Evolutionary conservation across 2,329 filamentous ascomycete genomes (phyloP).

Genomic region (Phialophora expanda): DNA sequence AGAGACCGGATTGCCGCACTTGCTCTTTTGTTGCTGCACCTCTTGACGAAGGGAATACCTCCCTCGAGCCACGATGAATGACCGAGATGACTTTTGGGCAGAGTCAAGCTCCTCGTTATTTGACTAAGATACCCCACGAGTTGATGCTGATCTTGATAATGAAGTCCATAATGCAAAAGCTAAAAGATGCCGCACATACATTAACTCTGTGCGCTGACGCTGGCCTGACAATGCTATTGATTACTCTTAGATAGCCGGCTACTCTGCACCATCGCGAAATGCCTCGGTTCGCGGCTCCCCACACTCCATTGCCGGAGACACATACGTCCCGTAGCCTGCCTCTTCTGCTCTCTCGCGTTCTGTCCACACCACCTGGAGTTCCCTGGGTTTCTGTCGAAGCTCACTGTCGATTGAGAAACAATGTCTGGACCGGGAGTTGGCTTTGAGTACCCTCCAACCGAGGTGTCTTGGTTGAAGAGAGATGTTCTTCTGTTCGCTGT

Average conservation of each 20-base stretch:
- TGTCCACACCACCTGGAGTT: conserved; percentile 9
- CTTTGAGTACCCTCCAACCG: conserved; percentile 76
- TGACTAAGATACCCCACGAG: conserved; percentile 56
- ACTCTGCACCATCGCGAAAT: neutral
- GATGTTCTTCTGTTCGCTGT: conserved; percentile 89
- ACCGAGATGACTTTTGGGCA: conserved; percentile 35
- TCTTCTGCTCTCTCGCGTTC: neutral
- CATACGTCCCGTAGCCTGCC: neutral
- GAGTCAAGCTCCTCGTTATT: conserved; percentile 55
- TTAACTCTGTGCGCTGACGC: neutral
- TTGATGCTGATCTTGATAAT: conserved; percentile 54
- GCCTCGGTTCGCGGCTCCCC: conserved; percentile 7
- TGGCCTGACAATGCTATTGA: neutral
- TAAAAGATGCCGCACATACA: neutral
- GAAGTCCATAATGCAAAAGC: conserved; percentile 28
- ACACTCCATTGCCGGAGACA: neutral
- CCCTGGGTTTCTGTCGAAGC: neutral
- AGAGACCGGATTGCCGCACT: conserved; percentile 28
- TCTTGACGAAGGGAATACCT: neutral
- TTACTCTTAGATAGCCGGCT: neutral
- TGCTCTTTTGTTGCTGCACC: neutral
- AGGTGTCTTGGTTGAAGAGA: conserved; percentile 84
- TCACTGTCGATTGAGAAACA: conserved; percentile 22
- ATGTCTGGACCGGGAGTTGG: conserved; percentile 65
- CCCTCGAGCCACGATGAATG: conserved; percentile 33